These are phyloP conservation scores for Verticillium klebahnii DNA, from an alignment of 2,329 filamentous ascomycete genomes.

Conservation along the genomic window DNA sequence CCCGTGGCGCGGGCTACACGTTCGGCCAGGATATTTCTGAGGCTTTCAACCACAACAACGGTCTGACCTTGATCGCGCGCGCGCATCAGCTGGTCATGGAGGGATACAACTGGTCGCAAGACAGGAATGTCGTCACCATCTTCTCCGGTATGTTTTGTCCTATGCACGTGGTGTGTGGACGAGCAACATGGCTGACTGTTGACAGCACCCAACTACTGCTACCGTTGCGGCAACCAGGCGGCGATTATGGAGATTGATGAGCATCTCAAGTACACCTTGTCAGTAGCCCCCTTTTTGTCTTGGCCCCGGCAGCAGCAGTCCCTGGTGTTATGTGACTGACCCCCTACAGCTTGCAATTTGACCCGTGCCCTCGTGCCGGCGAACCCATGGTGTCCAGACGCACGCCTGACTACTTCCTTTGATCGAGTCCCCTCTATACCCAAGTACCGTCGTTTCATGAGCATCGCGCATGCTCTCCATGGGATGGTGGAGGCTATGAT, in stretches of 20 bases:
- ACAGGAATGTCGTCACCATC: conserved; percentile 96
- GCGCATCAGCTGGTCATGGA: conserved; percentile 99
- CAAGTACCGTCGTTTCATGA: background rate
- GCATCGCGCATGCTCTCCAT: background rate
- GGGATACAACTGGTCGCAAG: conserved; percentile 99
- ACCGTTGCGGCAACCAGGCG: conserved; percentile 97
- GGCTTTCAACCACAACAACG: conserved; percentile 99
- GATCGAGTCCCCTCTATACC: conserved; percentile 26
- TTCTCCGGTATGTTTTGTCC: conserved; percentile 69
- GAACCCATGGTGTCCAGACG: conserved; percentile 98
- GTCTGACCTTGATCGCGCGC: conserved; percentile 88
- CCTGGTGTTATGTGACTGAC: conserved; percentile 18
- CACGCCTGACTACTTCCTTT: conserved; percentile 99
- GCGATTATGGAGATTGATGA: conserved; percentile 99
- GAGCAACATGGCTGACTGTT: background rate
- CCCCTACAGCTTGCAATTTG: conserved; percentile 82
- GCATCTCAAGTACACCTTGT: conserved; percentile 99
- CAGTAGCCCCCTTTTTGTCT: conserved; percentile 36
- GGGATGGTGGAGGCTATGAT: background rate
- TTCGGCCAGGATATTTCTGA: conserved; percentile 97
- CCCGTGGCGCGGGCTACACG: conserved; percentile 89
- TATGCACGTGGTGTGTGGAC: background rate
- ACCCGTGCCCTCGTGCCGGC: conserved; percentile 93
- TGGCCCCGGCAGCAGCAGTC: background rate
- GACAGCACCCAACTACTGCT: conserved; percentile 87